A percentile compares a stretch with the other conserved stretches of the same genome.
phyloP scores from a whole-genome alignment of 1,284 basidiomycete genomes.

The Trametes versicolor region DNA sequence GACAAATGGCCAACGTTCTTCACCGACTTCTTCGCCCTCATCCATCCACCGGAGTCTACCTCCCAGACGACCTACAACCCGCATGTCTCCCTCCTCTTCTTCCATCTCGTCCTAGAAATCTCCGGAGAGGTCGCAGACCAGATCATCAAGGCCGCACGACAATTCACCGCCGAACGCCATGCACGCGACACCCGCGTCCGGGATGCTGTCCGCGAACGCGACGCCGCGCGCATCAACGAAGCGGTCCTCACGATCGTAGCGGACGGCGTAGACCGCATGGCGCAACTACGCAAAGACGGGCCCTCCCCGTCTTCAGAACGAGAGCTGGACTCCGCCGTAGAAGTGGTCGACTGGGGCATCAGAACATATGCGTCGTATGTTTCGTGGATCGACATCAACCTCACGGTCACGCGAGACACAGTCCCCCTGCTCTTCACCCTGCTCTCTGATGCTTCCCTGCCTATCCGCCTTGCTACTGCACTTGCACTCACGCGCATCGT shows the following conservation, averaged over 20 bases:
- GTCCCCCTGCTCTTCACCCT: conserved; percentile 89
- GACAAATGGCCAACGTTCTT: conserved; percentile 88
- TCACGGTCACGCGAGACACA: conserved; percentile 93
- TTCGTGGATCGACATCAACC: conserved; percentile 98
- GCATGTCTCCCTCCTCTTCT: conserved; percentile 86
- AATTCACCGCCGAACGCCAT: conserved; percentile 75
- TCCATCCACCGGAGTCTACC: conserved; percentile 67
- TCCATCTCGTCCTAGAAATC: conserved; percentile 90
- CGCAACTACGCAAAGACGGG: conserved; percentile 60
- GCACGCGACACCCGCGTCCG: conserved; percentile 84
- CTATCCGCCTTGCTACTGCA: conserved; percentile 87
- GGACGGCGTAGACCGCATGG: conserved; percentile 74
- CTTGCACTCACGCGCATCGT: conserved; percentile 86
- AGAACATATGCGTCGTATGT: conserved; percentile 94
- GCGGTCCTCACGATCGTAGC: conserved; percentile 87
- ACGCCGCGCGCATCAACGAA: conserved; percentile 89
- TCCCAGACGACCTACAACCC: conserved; percentile 73
- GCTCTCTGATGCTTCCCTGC: conserved; percentile 81
- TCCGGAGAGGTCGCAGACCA: conserved; percentile 94
- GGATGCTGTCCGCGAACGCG: conserved; percentile 90
- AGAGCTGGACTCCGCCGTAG: conserved; percentile 71
- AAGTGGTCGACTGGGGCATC: conserved; percentile 90
- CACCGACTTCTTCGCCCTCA: conserved; percentile 79
- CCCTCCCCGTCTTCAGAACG: conserved; percentile 50
- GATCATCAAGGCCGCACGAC: conserved; percentile 85